A percentile compares a stretch with the other conserved stretches of the same genome.
These are phyloP conservation scores for Isabelozyma rhagii DNA, from an alignment of 805 yeast genomes.

Conservation along the genomic window DNA sequence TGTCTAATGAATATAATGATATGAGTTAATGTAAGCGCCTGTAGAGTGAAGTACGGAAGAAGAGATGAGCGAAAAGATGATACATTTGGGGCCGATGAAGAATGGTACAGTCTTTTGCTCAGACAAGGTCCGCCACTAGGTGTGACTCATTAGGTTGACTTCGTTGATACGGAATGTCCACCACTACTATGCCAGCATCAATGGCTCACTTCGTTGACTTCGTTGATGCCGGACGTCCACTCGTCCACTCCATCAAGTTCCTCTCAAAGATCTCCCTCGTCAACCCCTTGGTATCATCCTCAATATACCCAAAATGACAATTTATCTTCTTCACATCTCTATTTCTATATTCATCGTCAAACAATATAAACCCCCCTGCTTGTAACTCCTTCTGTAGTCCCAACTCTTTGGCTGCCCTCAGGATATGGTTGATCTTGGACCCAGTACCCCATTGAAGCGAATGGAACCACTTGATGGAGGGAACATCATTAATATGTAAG, in stretches of 20 bases:
- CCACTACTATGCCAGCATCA: no score
- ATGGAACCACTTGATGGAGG: conserved; percentile 52
- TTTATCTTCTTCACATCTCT: conserved; percentile 71
- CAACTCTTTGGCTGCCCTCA: conserved; percentile 44
- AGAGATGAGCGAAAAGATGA: background rate
- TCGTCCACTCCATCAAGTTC: conserved; percentile 37
- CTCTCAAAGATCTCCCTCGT: conserved; percentile 51
- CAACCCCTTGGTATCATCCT: conserved; percentile 54
- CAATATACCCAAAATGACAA: conserved; percentile 64
- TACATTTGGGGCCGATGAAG: no score
- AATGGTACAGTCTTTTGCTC: no score
- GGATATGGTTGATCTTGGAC: conserved; percentile 56
- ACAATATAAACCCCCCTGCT: conserved; percentile 43
- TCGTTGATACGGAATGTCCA: no score
- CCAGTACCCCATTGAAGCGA: conserved; percentile 69
- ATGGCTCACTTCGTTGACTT: no score
- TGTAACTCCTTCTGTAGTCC: conserved; percentile 47
- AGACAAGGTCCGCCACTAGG: no score
- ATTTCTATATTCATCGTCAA: conserved; percentile 80
- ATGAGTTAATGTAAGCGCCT: background rate
- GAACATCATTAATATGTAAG: conserved; percentile 51
- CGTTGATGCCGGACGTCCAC: no score
- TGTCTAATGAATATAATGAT: background rate
- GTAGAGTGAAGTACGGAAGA: background rate
- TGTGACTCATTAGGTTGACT: no score